Evolutionary conservation across 495 filamentous ascomycete species (phyloP).

Genomic region (Rostrohypoxylon terebratum): DNA sequence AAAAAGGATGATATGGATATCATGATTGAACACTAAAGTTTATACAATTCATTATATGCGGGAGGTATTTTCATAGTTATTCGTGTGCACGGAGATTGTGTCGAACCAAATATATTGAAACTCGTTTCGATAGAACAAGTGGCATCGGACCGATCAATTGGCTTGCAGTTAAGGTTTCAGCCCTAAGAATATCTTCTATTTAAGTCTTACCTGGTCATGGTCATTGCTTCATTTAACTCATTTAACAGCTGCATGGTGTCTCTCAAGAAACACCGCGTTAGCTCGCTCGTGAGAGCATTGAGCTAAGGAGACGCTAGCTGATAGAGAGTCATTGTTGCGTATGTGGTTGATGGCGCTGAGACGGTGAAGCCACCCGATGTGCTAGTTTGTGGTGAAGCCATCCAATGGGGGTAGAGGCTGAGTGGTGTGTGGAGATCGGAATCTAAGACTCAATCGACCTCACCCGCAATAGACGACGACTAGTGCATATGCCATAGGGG

Average conservation of each 20-base stretch:
- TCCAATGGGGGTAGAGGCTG: conserved; percentile 5
- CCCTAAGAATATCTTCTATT: conserved; percentile 21
- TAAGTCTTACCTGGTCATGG: conserved; percentile 1
- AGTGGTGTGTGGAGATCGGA: background rate
- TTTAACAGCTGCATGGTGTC: conserved; percentile 16
- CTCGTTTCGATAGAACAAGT: conserved; percentile 26
- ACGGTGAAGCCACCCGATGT: conserved; percentile 2
- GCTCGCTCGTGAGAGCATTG: background rate
- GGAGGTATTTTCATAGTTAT: conserved; percentile 3
- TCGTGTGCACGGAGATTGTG: conserved; percentile 17
- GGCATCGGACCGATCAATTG: conserved; percentile 18
- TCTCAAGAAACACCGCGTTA: conserved; percentile 22
- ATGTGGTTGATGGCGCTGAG: conserved; percentile 19
- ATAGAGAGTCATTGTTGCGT: conserved; percentile 6
- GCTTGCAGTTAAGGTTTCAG: conserved; percentile 23
- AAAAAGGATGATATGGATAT: background rate
- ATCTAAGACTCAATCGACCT: conserved; percentile 29
- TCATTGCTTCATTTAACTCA: conserved; percentile 9
- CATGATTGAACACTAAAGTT: background rate
- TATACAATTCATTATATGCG: conserved; percentile 1
- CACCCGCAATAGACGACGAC: conserved; percentile 4
- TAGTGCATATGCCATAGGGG: conserved; percentile 15
- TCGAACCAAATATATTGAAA: conserved; percentile 32
- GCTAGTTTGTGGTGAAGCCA: background rate
- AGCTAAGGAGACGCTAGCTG: background rate